Evolutionary conservation across 2,329 filamentous ascomycete genomes (phyloP).

Genomic region (Diaporthe vaccinii): DNA sequence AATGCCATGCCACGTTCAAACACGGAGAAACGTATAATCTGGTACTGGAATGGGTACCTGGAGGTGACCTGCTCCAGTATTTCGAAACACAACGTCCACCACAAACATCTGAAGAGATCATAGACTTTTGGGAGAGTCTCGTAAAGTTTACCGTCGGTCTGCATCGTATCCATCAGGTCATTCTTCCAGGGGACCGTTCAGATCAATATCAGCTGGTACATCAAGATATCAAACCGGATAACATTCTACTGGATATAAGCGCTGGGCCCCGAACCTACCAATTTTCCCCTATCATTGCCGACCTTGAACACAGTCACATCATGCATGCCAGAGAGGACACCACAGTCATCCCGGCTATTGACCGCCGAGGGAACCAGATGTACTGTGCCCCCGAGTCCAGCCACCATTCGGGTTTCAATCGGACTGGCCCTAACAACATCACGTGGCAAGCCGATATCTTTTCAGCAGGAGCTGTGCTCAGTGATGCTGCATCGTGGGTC

Average conservation of each 20-base stretch:
- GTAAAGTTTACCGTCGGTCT: neutral
- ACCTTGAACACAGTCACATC: neutral
- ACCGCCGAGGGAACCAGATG: neutral
- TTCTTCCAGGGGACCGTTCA: neutral
- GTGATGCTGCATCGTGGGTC: neutral
- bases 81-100: neutral
- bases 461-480: neutral
- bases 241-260: conserved; percentile 40
- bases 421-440: neutral
- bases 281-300: neutral
- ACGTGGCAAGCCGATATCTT: neutral
- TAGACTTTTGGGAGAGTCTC: conserved; percentile 10
- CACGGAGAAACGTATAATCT: conserved; percentile 14
- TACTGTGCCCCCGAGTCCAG: conserved; percentile 13
- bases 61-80: neutral
- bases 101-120: neutral
- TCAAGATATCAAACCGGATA: conserved; percentile 22
- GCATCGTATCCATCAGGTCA: neutral
- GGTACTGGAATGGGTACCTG: neutral
- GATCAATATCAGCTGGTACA: neutral
- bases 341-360: neutral
- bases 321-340: neutral
- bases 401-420: neutral
- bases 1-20: neutral
- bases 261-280: neutral